phyloP scores from a whole-genome alignment of 306 rosid species.

The Nissolia schottii region DNA sequence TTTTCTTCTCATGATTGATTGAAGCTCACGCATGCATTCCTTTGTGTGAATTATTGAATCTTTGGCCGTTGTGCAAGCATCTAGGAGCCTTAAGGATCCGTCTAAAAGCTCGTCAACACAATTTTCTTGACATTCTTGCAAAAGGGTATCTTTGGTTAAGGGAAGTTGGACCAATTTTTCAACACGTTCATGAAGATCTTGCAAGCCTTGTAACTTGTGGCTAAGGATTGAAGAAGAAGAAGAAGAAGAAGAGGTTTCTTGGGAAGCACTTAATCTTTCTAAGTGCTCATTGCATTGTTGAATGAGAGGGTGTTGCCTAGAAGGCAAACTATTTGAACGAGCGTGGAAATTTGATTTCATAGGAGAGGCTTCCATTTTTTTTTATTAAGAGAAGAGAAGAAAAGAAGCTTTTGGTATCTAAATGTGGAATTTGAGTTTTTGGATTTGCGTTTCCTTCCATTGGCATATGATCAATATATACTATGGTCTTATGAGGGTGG shows the following conservation, averaged over 20 bases:
- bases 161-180: constrained; percentile 25
- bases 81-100: constrained; percentile 36
- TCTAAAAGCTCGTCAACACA: constrained; percentile 21
- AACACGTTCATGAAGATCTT: constrained; percentile 19
- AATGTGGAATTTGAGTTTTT: background rate
- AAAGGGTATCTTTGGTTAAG: constrained; percentile 13
- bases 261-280: constrained; percentile 8
- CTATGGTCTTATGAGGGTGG: background rate
- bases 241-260: constrained; percentile 27
- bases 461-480: background rate
- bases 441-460: constrained; percentile 1
- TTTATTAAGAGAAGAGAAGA: background rate
- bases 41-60: constrained; percentile 28
- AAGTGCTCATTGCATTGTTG: constrained; percentile 24
- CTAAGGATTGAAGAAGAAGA: constrained; percentile 20
- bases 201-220: constrained; percentile 4
- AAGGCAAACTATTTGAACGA: constrained; percentile 36
- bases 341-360: constrained; percentile 23
- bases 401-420: background rate
- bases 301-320: constrained; percentile 34
- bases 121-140: constrained; percentile 18
- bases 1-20: constrained; percentile 12
- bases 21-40: constrained; percentile 21
- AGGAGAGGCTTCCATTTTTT: constrained; percentile 24
- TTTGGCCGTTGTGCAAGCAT: constrained; percentile 17